Evolutionary conservation across 2,329 filamentous ascomycete species (phyloP).

Genomic region (Talaromyces piceae): DNA sequence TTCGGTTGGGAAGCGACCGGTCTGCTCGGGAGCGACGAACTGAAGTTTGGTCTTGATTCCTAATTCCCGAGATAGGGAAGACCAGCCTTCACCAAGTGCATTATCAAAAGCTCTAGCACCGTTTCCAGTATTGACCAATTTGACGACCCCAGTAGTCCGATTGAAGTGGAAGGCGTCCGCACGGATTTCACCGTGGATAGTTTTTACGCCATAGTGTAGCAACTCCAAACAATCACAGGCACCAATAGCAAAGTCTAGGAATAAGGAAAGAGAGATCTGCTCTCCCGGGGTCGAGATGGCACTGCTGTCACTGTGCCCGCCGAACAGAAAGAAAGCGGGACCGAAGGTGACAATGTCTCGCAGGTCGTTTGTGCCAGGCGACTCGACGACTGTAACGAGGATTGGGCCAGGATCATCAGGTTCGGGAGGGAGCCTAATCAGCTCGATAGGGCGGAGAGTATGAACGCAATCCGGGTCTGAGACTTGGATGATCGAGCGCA

Average conservation of each 20-base stretch:
- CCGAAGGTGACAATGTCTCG: conserved; percentile 67
- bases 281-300: conserved; percentile 45
- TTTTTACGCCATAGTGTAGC: conserved; percentile 78
- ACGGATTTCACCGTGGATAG: conserved; percentile 84
- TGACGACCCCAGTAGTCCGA: conserved; percentile 60
- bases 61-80: conserved; percentile 68
- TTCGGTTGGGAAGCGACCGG: conserved; percentile 83
- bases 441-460: conserved; percentile 72
- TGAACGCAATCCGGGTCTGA: conserved; percentile 67
- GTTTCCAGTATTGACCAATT: conserved; percentile 77
- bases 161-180: conserved; percentile 89
- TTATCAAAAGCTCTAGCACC: conserved; percentile 85
- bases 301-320: conserved; percentile 40
- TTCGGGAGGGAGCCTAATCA: conserved; percentile 62
- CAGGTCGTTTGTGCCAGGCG: conserved; percentile 67
- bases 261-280: conserved; percentile 63
- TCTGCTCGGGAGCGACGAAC: conserved; percentile 92
- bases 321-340: conserved; percentile 61
- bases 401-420: conserved; percentile 64
- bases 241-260: conserved; percentile 86
- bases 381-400: conserved; percentile 72
- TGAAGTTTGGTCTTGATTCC: conserved; percentile 84
- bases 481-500: conserved; percentile 61
- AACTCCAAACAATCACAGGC: conserved; percentile 80
- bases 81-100: conserved; percentile 83